These are phyloP conservation scores for Mercurialis annua DNA, from an alignment of 345 rosid species.

Conservation along the genomic window DNA sequence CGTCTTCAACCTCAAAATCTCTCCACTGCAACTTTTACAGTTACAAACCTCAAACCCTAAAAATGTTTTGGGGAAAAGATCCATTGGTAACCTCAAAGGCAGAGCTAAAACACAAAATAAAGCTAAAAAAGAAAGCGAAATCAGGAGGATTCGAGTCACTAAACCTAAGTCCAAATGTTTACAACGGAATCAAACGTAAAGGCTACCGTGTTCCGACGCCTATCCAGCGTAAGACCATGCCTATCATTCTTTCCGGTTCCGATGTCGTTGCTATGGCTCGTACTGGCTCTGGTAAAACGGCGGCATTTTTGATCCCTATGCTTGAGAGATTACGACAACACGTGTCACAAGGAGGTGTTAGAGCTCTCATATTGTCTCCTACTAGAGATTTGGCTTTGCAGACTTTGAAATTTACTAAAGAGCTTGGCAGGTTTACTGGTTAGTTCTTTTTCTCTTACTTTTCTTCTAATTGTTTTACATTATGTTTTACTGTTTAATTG, in stretches of 20 bases:
- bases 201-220: conserved; percentile 96
- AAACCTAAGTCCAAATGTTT: conserved; percentile 65
- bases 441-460: not conserved
- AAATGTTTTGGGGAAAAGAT: conserved; percentile 9
- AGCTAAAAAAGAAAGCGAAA: conserved; percentile 75
- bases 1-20: too few species aligned
- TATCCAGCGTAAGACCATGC: conserved; percentile 96
- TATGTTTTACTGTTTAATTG: not conserved
- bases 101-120: conserved; percentile 66
- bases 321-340: conserved; percentile 79
- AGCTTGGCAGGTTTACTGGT: conserved; percentile 86
- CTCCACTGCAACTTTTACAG: too few species aligned
- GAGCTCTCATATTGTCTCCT: conserved; percentile 88
- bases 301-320: conserved; percentile 93
- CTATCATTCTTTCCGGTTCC: conserved; percentile 79
- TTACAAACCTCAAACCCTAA: too few species aligned
- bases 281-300: conserved; percentile 97
- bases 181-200: conserved; percentile 71
- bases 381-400: conserved; percentile 94
- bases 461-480: not conserved
- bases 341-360: conserved; percentile 70
- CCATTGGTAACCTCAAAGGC: conserved; percentile 67
- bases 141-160: conserved; percentile 97
- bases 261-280: conserved; percentile 99
- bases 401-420: conserved; percentile 90